Evolutionary conservation across 768 basidiomycete genomes (phyloP).

Genomic region (Agrocybe pediades): DNA sequence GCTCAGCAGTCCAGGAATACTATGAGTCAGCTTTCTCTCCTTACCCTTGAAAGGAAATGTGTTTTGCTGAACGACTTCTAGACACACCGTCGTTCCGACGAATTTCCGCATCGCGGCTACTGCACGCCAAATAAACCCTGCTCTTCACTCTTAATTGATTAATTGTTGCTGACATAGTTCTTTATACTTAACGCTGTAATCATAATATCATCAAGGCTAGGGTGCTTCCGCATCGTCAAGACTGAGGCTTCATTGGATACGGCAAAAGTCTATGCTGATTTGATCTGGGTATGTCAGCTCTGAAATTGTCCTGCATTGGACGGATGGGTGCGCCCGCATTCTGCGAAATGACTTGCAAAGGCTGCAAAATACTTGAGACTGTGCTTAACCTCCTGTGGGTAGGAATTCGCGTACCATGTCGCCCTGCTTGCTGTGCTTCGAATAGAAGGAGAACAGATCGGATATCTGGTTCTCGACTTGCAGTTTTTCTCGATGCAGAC

Average conservation of each 20-base stretch:
- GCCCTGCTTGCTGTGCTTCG: conserved; percentile 57
- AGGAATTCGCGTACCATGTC: conserved; percentile 15
- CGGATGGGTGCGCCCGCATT: conserved; percentile 9
- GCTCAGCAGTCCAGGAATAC: conserved; percentile 60
- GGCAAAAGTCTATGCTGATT: conserved; percentile 27
- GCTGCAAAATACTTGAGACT: conserved; percentile 11
- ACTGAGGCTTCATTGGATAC: conserved; percentile 18
- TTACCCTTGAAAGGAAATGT: not conserved
- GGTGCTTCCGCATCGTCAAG: not conserved
- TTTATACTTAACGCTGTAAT: too few species aligned
- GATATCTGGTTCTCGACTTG: conserved; percentile 69
- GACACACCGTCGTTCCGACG: conserved; percentile 74
- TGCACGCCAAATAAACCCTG: conserved; percentile 60
- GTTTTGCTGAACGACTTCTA: conserved; percentile 23
- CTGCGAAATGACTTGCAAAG: conserved; percentile 17
- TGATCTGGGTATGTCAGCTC: conserved; percentile 23
- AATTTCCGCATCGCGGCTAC: conserved; percentile 83
- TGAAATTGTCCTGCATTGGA: conserved; percentile 13
- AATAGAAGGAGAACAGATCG: conserved; percentile 72
- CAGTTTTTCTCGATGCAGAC: conserved; percentile 66
- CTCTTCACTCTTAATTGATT: conserved; percentile 14
- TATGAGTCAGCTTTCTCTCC: conserved; percentile 63
- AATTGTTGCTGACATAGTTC: conserved; percentile 3
- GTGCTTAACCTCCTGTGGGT: not conserved
- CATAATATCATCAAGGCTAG: not conserved